Evolutionary conservation across 148 eudicot species (phyloP), one percentile per base, ranked within the genome.

Genomic region (Amaranthus hypochondriacus): DNA sequence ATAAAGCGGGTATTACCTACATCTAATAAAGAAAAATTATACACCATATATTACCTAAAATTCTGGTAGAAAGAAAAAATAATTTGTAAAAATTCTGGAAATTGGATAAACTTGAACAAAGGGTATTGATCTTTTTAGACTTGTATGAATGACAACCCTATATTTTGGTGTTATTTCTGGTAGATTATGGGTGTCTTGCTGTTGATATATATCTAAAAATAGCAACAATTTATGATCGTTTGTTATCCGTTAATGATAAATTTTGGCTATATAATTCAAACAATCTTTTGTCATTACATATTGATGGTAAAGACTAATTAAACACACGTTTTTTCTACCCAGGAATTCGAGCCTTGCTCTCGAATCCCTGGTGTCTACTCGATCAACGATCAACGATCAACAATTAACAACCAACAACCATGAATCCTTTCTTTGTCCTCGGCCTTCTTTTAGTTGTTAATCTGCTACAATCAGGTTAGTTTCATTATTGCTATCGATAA

Each of bases 381-480:
- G 39, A 28, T 28, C 39, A 28, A 28, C 39, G 39, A 28, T 28
- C 39, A 28, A 28, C 39, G 2, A 28, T 28, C 39, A 28, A 28
- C 39, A 28, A 28, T 28, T 0, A 18, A 18, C 18, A 18, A 18
- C 56, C 59, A 70, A 12, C 47, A 2, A 59, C 43, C 73, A 75
- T 71, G 73, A 59, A 78, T 68, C 74, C 64, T 12, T 75, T 78
- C 61, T 66, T 78, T 10, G 14, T 67, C 49, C 14, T 77, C 62
- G 73, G 62, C 8, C 7, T 67, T 18, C 60, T 64, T 11, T 54
- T 72, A 13, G 64, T 72, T 58, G 53, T 66, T 42, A 71, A 53
- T 54, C 52, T 79, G 2, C 71, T 49, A 3, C 56, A 47, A 4
- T 80, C 79, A 80, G 79, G 79, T 77, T 21, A 43, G 70, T 63